These are phyloP conservation scores for Cystobasidium slooffiae DNA, from an alignment of 1,284 basidiomycete species.

Conservation along the genomic window DNA sequence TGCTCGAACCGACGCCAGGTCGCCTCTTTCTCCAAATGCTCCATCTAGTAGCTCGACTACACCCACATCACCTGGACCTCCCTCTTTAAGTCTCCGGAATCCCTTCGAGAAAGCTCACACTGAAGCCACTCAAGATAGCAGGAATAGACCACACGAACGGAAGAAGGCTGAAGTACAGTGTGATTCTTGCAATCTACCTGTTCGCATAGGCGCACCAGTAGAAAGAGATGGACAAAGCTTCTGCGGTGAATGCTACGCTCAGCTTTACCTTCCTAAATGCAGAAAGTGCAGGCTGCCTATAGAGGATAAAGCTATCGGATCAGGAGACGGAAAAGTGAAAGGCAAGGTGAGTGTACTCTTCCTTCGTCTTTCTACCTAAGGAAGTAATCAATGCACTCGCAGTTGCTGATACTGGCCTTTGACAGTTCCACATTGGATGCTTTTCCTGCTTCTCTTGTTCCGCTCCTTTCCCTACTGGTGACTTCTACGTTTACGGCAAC, in stretches of 20 bases:
- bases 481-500: conserved; percentile 52
- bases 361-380: too few relatives aligned
- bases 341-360: conserved; percentile 49
- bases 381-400: too few relatives aligned
- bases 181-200: conserved; percentile 16
- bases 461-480: conserved; percentile 50
- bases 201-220: conserved; percentile 5
- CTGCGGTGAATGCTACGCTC: conserved; percentile 53
- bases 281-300: conserved; percentile 52
- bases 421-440: conserved; percentile 50
- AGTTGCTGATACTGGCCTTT: neutral
- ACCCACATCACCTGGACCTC: conserved; percentile 10
- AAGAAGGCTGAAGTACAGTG: neutral
- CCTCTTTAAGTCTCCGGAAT: neutral
- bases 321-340: conserved; percentile 53
- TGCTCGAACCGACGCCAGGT: neutral
- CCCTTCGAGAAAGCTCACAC: neutral
- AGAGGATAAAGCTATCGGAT: conserved; percentile 52
- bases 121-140: neutral
- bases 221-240: conserved; percentile 45
- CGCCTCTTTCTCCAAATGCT: neutral
- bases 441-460: conserved; percentile 53
- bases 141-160: neutral
- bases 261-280: conserved; percentile 54
- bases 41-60: conserved; percentile 1